A percentile compares a stretch with the other conserved stretches of the same genome.
These are phyloP conservation scores for Citrus mangshanensis DNA, from an alignment of 345 rosid species.

Conservation along the genomic window DNA sequence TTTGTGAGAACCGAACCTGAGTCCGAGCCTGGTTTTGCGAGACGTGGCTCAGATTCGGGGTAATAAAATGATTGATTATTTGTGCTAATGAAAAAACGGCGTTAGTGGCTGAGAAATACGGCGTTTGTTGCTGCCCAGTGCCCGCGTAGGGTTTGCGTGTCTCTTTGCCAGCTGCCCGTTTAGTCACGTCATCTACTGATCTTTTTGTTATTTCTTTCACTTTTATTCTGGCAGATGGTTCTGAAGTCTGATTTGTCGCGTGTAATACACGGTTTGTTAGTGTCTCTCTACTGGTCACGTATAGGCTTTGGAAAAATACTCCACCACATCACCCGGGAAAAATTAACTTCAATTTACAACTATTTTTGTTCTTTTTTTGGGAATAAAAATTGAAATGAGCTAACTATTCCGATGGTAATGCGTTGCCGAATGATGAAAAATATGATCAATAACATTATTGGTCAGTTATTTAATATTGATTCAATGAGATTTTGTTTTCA, in stretches of 20 bases:
- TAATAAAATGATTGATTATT: slow-evolving; percentile 36
- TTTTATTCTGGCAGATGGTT: neutral
- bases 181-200: slow-evolving; percentile 22
- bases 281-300: neutral
- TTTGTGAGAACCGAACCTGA: slow-evolving; percentile 34
- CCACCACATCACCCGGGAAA: too few species aligned
- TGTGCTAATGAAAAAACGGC: slow-evolving; percentile 18
- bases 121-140: slow-evolving; percentile 56
- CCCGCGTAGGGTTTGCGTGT: slow-evolving; percentile 30
- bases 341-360: too few species aligned
- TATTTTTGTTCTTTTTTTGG: too few species aligned
- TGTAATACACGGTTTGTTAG: neutral
- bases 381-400: too few species aligned
- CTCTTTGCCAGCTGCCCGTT: slow-evolving; percentile 13
- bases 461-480: neutral
- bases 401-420: too few species aligned
- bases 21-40: slow-evolving; percentile 27
- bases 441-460: neutral
- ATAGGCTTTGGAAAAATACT: too few species aligned
- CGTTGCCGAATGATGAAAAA: neutral
- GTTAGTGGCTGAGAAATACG: slow-evolving; percentile 30
- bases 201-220: slow-evolving; percentile 17
- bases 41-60: slow-evolving; percentile 28
- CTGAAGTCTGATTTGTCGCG: neutral
- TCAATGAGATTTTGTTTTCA: too few species aligned